These are phyloP conservation scores for Toxicodendron radicans DNA, from an alignment of 345 rosid genomes.

Conservation along the genomic window DNA sequence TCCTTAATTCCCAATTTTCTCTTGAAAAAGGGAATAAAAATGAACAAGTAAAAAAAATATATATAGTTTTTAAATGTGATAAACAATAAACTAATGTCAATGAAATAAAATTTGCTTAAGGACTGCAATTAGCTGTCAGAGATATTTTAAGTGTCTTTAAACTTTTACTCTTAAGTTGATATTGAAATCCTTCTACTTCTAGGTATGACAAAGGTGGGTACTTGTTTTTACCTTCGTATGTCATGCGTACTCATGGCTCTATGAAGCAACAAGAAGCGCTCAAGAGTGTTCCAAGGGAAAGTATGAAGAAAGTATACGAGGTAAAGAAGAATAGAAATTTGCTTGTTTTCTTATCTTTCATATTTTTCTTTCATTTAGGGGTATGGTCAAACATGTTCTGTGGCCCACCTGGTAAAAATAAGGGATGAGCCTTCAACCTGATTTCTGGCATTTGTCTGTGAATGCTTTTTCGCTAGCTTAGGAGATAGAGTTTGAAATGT, in stretches of 20 bases:
- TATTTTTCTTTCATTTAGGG: neutral
- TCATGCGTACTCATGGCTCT: conserved; percentile 97
- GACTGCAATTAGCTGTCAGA: conserved; percentile 1
- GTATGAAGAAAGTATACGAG: conserved; percentile 75
- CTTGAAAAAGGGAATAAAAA: neutral
- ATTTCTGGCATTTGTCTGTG: neutral
- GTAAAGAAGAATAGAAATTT: conserved; percentile 33
- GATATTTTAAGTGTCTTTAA: conserved; percentile 6
- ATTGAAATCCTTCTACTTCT: conserved; percentile 33
- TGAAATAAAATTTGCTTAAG: neutral
- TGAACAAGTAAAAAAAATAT: neutral
- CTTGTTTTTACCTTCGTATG: conserved; percentile 87
- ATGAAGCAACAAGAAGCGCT: conserved; percentile 75
- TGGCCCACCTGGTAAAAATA: conserved; percentile 4
- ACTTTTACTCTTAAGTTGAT: conserved; percentile 3
- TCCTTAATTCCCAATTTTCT: neutral
- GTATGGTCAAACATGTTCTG: conserved; percentile 1
- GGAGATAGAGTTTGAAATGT: neutral
- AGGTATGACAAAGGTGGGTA: conserved; percentile 94
- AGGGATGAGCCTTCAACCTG: neutral
- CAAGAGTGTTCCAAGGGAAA: conserved; percentile 43
- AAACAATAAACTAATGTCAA: neutral
- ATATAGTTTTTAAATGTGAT: neutral
- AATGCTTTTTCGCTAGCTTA: neutral
- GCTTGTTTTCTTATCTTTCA: neutral